A percentile compares a stretch with the other conserved stretches of the same genome.
These are phyloP conservation scores for Halenospora varia DNA, from an alignment of 495 filamentous ascomycete species.

Conservation along the genomic window DNA sequence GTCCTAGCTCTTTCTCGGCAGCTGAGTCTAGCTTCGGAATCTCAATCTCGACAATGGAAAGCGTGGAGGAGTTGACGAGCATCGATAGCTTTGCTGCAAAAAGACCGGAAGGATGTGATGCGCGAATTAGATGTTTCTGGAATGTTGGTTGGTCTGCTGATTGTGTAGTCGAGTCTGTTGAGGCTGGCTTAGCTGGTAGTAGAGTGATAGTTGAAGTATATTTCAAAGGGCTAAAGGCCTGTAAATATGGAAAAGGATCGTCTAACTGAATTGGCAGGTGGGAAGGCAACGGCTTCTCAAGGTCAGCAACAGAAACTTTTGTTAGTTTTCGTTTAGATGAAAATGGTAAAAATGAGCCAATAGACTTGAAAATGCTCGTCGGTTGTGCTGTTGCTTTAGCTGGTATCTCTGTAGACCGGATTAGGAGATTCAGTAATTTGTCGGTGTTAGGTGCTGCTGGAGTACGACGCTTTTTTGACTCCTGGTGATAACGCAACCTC, in stretches of 20 bases:
- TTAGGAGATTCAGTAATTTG: conserved; percentile 14
- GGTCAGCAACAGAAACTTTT: conserved; percentile 11
- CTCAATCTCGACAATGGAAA: conserved; percentile 33
- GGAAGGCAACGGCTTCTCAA: conserved; percentile 35
- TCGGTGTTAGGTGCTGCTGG: conserved; percentile 10
- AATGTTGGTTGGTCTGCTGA: conserved; percentile 7
- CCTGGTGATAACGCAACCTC: conserved; percentile 13
- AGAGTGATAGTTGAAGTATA: conserved; percentile 45
- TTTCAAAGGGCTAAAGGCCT: conserved; percentile 50
- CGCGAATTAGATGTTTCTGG: conserved; percentile 35
- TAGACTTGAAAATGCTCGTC: conserved; percentile 32
- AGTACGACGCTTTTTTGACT: conserved; percentile 2
- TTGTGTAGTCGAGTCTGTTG: conserved; percentile 14
- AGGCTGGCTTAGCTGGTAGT: conserved; percentile 25
- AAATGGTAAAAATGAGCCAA: conserved; percentile 48
- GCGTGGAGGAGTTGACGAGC: conserved; percentile 38
- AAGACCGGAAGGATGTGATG: conserved; percentile 33
- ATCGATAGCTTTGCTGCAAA: conserved; percentile 44
- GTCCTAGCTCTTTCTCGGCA: conserved; percentile 37
- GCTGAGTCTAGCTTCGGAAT: conserved; percentile 38
- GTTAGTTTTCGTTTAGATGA: conserved; percentile 25
- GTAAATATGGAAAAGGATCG: conserved; percentile 53
- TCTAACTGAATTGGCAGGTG: conserved; percentile 50
- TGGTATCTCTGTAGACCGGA: conserved; percentile 6
- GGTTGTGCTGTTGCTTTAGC: conserved; percentile 29